A percentile compares a stretch with the other conserved stretches of the same genome.
phyloP scores from a whole-genome alignment of 2,329 filamentous ascomycete genomes.

The Diaporthe ilicicola region DNA sequence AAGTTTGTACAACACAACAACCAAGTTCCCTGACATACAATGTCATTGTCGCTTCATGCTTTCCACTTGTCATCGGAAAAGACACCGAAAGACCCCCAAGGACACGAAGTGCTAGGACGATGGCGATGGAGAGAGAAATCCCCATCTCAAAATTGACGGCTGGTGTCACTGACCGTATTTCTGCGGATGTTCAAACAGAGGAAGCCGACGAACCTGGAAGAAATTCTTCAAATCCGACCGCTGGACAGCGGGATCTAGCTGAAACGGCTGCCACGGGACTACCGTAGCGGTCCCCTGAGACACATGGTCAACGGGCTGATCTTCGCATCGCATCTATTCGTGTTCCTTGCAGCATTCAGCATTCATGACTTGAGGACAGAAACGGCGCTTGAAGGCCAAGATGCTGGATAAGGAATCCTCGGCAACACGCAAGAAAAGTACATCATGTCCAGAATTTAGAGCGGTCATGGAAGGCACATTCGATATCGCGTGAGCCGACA shows the following conservation, averaged over 20 bases:
- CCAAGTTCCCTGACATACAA: no score
- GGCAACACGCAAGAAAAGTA: neutral
- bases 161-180: no score
- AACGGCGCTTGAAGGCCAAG: neutral
- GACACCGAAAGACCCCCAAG: no score
- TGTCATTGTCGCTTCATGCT: no score
- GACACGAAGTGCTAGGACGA: no score
- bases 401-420: neutral
- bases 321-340: neutral
- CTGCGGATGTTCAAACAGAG: no score
- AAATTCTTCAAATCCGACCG: no score
- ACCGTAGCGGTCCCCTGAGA: neutral
- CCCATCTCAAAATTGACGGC: no score
- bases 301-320: neutral
- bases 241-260: neutral
- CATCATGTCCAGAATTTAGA: neutral
- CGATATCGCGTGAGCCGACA: neutral
- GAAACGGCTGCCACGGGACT: neutral
- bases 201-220: neutral
- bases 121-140: no score
- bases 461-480: neutral
- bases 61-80: no score
- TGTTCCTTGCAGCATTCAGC: neutral
- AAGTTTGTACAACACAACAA: no score
- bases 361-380: neutral